Percentiles rank a stretch among this genome's conserved stretches.
Conservation (phyloP, 1,284 basidiomycete genomes). For the Dichomitus squalens region DNA sequence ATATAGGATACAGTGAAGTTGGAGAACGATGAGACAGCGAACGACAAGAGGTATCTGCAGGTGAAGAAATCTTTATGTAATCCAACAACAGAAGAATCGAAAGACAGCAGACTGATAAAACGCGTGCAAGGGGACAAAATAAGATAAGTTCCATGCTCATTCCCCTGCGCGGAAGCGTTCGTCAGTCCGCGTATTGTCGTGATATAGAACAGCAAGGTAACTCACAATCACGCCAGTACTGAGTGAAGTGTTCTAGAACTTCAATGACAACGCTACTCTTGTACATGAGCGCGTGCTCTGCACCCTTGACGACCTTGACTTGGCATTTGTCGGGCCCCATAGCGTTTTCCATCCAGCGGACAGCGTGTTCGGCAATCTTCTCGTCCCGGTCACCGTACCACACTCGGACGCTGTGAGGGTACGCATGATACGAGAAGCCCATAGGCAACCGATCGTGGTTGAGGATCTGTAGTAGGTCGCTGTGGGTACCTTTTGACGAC, state of each 20-base stretch:
- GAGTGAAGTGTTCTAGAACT: conserved; percentile 73
- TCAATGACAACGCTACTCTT: conserved; percentile 86
- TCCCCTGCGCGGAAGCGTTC: conserved; percentile 10
- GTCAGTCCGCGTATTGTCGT: not conserved
- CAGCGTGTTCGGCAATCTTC: conserved; percentile 86
- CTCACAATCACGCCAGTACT: conserved; percentile 55
- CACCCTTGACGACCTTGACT: conserved; percentile 84
- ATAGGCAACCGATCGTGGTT: conserved; percentile 85
- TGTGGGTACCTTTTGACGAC: conserved; percentile 87
- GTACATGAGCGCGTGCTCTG: conserved; percentile 93
- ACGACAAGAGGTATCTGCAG: conserved; percentile 31
- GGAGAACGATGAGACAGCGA: conserved; percentile 17
- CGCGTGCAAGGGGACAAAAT: not conserved
- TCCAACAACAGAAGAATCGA: conserved; percentile 31
- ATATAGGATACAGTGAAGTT: conserved; percentile 22
- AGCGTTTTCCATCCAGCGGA: conserved; percentile 87
- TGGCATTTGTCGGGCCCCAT: conserved; percentile 78
- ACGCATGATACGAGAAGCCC: conserved; percentile 82
- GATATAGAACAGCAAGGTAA: not conserved
- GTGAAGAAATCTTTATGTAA: conserved; percentile 33
- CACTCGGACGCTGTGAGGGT: conserved; percentile 79
- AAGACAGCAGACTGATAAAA: conserved; percentile 2
- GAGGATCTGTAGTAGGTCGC: conserved; percentile 89
- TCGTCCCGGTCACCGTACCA: conserved; percentile 97
- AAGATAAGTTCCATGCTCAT: conserved; percentile 18